phyloP scores from a whole-genome alignment of 169 alveolate species.

The Haemoproteus tartakovskyi region DNA sequence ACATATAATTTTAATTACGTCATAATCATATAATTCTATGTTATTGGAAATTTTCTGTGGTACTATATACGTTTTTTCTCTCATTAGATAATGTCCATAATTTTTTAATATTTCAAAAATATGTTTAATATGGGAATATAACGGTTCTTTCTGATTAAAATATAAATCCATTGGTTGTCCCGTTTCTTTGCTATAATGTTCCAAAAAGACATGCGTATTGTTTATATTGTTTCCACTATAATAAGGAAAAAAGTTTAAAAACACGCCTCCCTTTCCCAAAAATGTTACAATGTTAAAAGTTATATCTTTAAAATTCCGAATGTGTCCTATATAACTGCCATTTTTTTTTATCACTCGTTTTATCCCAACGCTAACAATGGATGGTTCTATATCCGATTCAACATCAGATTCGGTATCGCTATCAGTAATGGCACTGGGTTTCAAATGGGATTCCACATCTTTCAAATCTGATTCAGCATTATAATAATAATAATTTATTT shows the following conservation, averaged over 20 bases:
- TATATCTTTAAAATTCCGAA: conserved; percentile 38
- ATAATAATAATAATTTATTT: too few species aligned
- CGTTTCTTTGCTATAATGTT: conserved; percentile 64
- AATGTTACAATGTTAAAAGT: conserved; percentile 37
- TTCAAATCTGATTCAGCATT: too few species aligned
- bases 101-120: conserved; percentile 35
- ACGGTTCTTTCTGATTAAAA: conserved; percentile 62
- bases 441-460: neutral
- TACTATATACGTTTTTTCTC: conserved; percentile 10
- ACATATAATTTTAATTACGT: conserved; percentile 37
- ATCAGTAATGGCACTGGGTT: too few species aligned
- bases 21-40: conserved; percentile 53
- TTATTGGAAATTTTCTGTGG: conserved; percentile 32
- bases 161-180: conserved; percentile 62
- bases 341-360: neutral
- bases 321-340: conserved; percentile 55
- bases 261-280: conserved; percentile 58
- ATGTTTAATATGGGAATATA: conserved; percentile 56
- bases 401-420: neutral
- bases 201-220: conserved; percentile 30
- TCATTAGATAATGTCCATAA: conserved; percentile 42
- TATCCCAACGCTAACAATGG: neutral
- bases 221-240: conserved; percentile 63
- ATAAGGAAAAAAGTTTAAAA: conserved; percentile 43
- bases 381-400: neutral